These are phyloP conservation scores for Pythium grandisporangium DNA, from an alignment of 352 stramenopile genomes.

Conservation along the genomic window DNA sequence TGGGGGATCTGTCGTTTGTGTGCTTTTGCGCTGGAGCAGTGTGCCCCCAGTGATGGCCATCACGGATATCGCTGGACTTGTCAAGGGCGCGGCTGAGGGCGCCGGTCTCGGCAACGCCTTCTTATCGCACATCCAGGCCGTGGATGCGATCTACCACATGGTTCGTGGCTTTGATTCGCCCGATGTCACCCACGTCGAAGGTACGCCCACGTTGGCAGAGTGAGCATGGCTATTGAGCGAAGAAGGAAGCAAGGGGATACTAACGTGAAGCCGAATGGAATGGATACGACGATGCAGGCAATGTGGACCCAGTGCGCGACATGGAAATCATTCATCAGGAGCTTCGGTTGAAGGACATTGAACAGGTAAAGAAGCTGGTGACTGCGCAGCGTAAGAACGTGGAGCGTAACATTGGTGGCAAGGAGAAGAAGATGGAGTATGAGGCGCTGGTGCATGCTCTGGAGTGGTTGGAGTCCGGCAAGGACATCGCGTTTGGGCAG, in stretches of 20 bases:
- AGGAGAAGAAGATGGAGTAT: constrained; percentile 95
- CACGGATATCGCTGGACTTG: constrained; percentile 99
- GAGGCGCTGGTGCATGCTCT: constrained; percentile 77
- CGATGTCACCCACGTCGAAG: constrained; percentile 99
- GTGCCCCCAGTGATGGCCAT: constrained; percentile 97
- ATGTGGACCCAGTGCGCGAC: constrained; percentile 97
- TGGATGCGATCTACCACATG: constrained; percentile 98
- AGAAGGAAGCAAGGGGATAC: not conserved
- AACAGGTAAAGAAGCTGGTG: constrained; percentile 74
- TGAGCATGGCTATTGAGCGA: not conserved
- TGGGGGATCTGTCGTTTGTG: not conserved
- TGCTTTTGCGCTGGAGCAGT: too few relatives aligned
- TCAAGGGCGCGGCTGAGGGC: constrained; percentile 95
- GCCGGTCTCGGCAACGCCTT: constrained; percentile 99
- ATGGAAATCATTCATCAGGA: constrained; percentile 99
- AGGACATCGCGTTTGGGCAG: constrained; percentile 87
- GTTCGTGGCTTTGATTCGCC: constrained; percentile 96
- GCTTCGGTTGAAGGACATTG: constrained; percentile 96
- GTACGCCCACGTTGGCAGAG: too few relatives aligned
- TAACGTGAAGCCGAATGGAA: too few relatives aligned
- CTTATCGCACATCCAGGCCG: constrained; percentile 98
- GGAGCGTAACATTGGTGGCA: constrained; percentile 82
- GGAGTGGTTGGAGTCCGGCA: constrained; percentile 77
- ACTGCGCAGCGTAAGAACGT: constrained; percentile 83
- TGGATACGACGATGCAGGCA: constrained; percentile 30